Conservation (phyloP, 148 eudicot species). For the Silene uniflora region DNA sequence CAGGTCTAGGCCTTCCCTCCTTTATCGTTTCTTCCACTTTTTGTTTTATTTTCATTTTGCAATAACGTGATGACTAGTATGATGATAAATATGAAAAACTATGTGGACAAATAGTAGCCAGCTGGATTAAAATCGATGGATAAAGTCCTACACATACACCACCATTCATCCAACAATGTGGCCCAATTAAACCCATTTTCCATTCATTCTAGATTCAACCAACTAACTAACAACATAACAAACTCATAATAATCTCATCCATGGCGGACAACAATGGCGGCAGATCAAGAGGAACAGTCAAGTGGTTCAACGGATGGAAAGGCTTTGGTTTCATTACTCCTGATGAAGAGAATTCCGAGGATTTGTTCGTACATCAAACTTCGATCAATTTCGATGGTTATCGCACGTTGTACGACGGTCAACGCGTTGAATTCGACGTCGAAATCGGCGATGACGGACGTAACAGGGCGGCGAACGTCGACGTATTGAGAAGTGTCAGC, state of each 20-base stretch:
- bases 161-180: too few relatives aligned
- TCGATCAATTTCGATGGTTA: conserved; percentile 59
- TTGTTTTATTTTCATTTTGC: too few relatives aligned
- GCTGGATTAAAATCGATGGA: background rate
- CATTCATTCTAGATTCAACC: conserved; percentile 4
- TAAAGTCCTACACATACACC: background rate
- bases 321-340: conserved; percentile 69
- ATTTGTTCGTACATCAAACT: conserved; percentile 65
- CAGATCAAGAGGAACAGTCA: conserved; percentile 43
- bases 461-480: conserved; percentile 52
- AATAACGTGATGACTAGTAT: too few relatives aligned
- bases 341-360: conserved; percentile 25
- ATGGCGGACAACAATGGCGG: conserved; percentile 11
- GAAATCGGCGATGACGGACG: conserved; percentile 49
- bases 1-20: too few relatives aligned
- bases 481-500: conserved; percentile 11
- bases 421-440: conserved; percentile 48
- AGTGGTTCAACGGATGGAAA: conserved; percentile 67
- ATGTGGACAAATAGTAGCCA: conserved; percentile 13
- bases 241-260: background rate
- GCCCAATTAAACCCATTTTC: background rate
- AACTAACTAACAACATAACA: background rate
- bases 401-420: conserved; percentile 55
- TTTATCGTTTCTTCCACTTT: too few relatives aligned
- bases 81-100: conserved; percentile 4